Base-by-base conservation (phyloP, 176 grass and related monocot species). In the Avena insularis region DNA sequence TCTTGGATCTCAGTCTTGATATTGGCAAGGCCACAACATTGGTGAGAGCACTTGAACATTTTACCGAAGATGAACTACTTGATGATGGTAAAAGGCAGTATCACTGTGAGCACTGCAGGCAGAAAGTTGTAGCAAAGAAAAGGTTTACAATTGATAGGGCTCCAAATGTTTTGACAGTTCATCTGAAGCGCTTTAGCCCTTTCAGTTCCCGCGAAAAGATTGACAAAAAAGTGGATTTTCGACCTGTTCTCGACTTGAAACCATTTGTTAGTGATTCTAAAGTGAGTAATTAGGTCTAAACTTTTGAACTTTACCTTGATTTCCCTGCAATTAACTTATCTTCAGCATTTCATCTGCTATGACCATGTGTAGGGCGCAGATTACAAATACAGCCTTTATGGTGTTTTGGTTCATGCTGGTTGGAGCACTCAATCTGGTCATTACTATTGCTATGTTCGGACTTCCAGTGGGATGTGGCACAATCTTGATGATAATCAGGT, bases 401-500 rank as follows among this genome's bases (percentile, higher is more conserved):
- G 97, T 78, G 97, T 99, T 71, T 87, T 96, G 85, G 97, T 99
- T 82, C 97, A 99, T 89, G 89, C 89, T 85, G 94, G 94, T 83
- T 91, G 90, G 92, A 99, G 81, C 88, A 96, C 92, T 57, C 97
- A 96, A 79, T 94, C 92, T 21, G 97, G 97, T 77, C 97, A 99
- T 86, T 99, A 99, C 80, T 96, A 92, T 86, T 99, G 97, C 86
- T 99, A 90, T 68, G 92, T 99, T 83, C 93, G 92, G 49, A 99
- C 97, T 40, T 99, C 97, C 50, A 99, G 90, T 87, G 91, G 97
- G 79, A 93, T 96, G 94, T 99, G 97, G 97, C 97, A 99, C 86
- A 94, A 90, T 90, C 93, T 98, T 83, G 93, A 98, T 56, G 97
- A 99, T 96, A 99, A 99, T 64, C 85, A 96, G 97, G 97, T 96